Conservation (phyloP, 2,329 filamentous ascomycete genomes). For the Emergomyces orientalis region DNA sequence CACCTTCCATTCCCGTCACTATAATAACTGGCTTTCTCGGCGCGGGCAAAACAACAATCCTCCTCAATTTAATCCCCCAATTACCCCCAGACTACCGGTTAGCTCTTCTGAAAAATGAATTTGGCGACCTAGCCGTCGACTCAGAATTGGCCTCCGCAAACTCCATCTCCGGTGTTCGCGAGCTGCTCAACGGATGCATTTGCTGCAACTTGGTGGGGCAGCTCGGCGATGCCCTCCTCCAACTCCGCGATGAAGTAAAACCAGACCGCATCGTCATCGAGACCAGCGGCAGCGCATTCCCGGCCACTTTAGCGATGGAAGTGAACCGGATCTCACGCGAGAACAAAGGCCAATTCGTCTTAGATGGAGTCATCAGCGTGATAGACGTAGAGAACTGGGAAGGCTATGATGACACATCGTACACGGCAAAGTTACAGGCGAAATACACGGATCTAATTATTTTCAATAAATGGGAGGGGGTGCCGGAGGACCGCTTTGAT, state of each 20-base stretch:
- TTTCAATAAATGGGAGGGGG: constrained; percentile 84
- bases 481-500: constrained; percentile 65
- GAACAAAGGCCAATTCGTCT: constrained; percentile 50
- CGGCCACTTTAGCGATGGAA: constrained; percentile 82
- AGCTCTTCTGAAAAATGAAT: constrained; percentile 95
- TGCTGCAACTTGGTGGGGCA: constrained; percentile 98
- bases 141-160: constrained; percentile 76
- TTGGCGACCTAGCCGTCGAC: constrained; percentile 88
- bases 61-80: constrained; percentile 88
- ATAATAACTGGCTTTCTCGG: constrained; percentile 95
- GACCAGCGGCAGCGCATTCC: constrained; percentile 80
- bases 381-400: constrained; percentile 93
- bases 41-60: constrained; percentile 90
- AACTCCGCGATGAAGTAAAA: constrained; percentile 52
- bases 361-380: constrained; percentile 83
- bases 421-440: constrained; percentile 80
- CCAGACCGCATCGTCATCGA: constrained; percentile 91
- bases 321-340: constrained; percentile 70
- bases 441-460: constrained; percentile 83
- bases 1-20: constrained; percentile 67
- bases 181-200: constrained; percentile 94
- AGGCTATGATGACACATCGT: constrained; percentile 84
- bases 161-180: constrained; percentile 79
- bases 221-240: constrained; percentile 66
- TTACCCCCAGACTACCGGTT: constrained; percentile 80